These are phyloP conservation scores for Monosporascus ibericus DNA, from an alignment of 2,329 filamentous ascomycete genomes.

Conservation along the genomic window DNA sequence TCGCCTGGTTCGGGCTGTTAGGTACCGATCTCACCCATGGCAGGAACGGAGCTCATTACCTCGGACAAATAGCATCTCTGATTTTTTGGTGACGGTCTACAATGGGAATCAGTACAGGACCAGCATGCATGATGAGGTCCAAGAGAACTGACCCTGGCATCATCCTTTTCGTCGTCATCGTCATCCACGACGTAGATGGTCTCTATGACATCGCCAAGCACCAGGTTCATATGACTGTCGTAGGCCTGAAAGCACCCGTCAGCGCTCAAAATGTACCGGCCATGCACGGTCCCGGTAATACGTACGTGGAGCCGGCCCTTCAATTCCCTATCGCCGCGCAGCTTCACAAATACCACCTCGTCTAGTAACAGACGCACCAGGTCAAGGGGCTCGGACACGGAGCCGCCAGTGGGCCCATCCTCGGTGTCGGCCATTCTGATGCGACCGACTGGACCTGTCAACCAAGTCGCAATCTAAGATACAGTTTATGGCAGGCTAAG, in stretches of 20 bases:
- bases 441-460: background rate
- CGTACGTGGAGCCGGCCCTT: slow-evolving; percentile 91
- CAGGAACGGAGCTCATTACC: slow-evolving; percentile 51
- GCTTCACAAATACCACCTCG: slow-evolving; percentile 94
- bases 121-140: background rate
- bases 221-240: slow-evolving; percentile 96
- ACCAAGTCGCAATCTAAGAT: too few species aligned
- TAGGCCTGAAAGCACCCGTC: slow-evolving; percentile 62
- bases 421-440: slow-evolving; percentile 74
- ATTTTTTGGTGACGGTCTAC: slow-evolving; percentile 91
- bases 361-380: slow-evolving; percentile 91
- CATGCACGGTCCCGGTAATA: slow-evolving; percentile 7
- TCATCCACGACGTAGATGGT: slow-evolving; percentile 93
- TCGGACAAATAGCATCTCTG: slow-evolving; percentile 97
- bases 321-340: slow-evolving; percentile 90
- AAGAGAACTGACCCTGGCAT: slow-evolving; percentile 54
- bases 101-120: slow-evolving; percentile 1
- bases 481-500: too few species aligned
- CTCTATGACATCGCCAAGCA: slow-evolving; percentile 94
- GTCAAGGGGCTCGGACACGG: slow-evolving; percentile 88
- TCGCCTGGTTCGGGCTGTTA: slow-evolving; percentile 46
- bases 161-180: slow-evolving; percentile 67
- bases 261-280: background rate
- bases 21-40: slow-evolving; percentile 2
- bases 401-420: slow-evolving; percentile 64